Conservation (phyloP, 345 rosid genomes). For the Eucalyptus pauciflora region DNA sequence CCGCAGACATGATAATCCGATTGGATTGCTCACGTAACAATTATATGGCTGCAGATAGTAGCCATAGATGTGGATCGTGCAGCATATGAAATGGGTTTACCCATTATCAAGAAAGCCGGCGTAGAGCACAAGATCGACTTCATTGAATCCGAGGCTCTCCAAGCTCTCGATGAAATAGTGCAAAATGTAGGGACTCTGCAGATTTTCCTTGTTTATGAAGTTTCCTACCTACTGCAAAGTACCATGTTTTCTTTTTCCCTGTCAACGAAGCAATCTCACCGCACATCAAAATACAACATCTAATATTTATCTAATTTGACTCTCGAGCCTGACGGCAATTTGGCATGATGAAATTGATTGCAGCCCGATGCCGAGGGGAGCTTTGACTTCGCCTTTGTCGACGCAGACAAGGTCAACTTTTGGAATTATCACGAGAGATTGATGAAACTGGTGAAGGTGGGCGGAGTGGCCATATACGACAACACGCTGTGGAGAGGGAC, state of each 20-base stretch:
- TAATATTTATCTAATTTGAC: background rate
- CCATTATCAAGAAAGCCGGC: slow-evolving; percentile 20
- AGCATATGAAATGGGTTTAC: slow-evolving; percentile 21
- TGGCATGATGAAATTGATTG: background rate
- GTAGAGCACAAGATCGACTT: slow-evolving; percentile 34
- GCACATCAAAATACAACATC: background rate
- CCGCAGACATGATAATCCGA: background rate
- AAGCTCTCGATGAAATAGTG: slow-evolving; percentile 18
- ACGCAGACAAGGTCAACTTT: slow-evolving; percentile 42
- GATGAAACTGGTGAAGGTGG: slow-evolving; percentile 39
- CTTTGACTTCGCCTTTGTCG: slow-evolving; percentile 50
- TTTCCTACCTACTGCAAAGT: background rate
- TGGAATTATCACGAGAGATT: slow-evolving; percentile 49
- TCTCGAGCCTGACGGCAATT: background rate
- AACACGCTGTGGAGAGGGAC: slow-evolving; percentile 50
- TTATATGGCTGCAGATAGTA: background rate
- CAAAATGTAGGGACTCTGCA: slow-evolving; percentile 4
- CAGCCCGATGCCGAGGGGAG: slow-evolving; percentile 26
- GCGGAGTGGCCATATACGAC: slow-evolving; percentile 51
- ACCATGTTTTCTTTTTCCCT: background rate
- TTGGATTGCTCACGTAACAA: background rate
- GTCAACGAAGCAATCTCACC: background rate
- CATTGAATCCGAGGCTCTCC: slow-evolving; percentile 18
- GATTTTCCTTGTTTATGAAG: background rate
- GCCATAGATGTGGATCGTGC: slow-evolving; percentile 23